Conservation (phyloP, 2,329 filamentous ascomycete species). For the Aspergillus tubingensis region DNA sequence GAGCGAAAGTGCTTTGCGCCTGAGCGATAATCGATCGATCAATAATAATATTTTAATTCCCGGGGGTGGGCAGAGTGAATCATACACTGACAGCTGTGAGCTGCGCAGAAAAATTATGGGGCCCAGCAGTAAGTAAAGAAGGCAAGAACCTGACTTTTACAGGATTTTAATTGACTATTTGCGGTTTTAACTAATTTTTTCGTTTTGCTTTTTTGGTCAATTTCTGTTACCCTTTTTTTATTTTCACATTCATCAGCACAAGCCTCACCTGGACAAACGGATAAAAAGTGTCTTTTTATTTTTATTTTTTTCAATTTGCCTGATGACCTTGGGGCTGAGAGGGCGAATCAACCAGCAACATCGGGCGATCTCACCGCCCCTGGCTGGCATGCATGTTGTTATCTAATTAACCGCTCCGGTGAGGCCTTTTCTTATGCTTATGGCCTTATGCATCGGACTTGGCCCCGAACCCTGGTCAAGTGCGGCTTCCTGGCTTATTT, state of each 20-base stretch:
- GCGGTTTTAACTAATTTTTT: no score
- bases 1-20: not conserved
- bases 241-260: not conserved
- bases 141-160: not conserved
- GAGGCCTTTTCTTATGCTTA: conserved; percentile 6
- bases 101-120: conserved; percentile 1
- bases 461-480: conserved; percentile 5
- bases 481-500: not conserved
- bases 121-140: not conserved
- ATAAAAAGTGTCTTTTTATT: conserved; percentile 9
- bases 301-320: not conserved
- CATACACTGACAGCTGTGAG: conserved; percentile 3
- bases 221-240: not conserved
- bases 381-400: conserved; percentile 7
- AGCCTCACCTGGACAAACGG: conserved; percentile 6
- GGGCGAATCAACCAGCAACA: conserved; percentile 4
- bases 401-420: conserved; percentile 8
- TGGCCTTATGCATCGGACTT: conserved; percentile 3
- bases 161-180: not conserved
- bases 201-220: not conserved
- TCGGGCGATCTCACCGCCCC: conserved; percentile 12
- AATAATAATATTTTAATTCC: conserved; percentile 2
- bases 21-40: conserved; percentile 15
- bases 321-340: not conserved
- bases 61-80: conserved; percentile 2